Evolutionary conservation across 78 protist genomes (phyloP), one percentile per base, ranked within the genome.

Genomic region (Planoprotostelium fungivorum): DNA sequence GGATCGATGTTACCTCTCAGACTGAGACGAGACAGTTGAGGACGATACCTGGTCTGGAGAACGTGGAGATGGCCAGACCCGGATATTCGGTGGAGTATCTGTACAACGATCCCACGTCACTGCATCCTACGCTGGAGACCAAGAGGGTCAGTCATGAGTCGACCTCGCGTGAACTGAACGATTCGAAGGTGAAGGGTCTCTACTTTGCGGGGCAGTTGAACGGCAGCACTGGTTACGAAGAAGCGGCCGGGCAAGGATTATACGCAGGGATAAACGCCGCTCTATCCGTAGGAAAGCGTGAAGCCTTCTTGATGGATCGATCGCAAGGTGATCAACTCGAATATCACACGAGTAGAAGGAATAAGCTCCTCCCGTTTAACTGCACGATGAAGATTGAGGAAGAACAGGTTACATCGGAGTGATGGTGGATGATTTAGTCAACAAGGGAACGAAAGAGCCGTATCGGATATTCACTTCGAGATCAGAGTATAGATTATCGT

Each of bases 21-120:
- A 51, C 73, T 51, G 73, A 51, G 73, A 16, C 31, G 16, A 51
- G 5, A 16, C 73, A 51, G 73, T 36, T 97, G 28, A 89, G 84
- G 28, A n/a, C 95, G 0, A 93, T 97, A n/a, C 91, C 91, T 23
- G 97, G 97, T n/a, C 88, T 97, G 0, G 98, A 96, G 89, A 38
- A 88, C 34, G 96, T 91, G 0, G 83, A 23, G 29, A 84, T 96
- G 83, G 36, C 91, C 28, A 87, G 36, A 29, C 95, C 97, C 28
- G 99, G 98, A 0, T 98, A 98, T 87, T 96, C 97, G 0, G 98
- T 98, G 35, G 98, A 97, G 87, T 98, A 98, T 88, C 98, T 97
- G 94, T 96, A 92, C 88, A 88, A 97, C 0, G 96, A 95, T 86
- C 99, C 99, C n/a, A 23, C 95, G 0, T 92, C 94, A 38, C 92